Percentiles rank a stretch among this genome's conserved stretches.
Evolutionary conservation across 257 asterid species (phyloP).

Genomic region (Solanum virginianum): DNA sequence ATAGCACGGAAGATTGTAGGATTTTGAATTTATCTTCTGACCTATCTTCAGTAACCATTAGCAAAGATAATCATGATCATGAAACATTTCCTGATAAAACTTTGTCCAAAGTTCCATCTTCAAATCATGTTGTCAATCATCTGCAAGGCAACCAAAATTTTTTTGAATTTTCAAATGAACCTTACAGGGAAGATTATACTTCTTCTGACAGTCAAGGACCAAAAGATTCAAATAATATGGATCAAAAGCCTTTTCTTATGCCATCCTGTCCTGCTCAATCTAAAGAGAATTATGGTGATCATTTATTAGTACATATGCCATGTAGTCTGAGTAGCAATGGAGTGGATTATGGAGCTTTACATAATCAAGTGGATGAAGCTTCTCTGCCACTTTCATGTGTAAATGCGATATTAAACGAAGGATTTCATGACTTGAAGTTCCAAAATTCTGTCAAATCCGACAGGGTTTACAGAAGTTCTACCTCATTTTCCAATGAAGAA

Average conservation of each 20-base stretch:
- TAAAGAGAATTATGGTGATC: slow-evolving; percentile 36
- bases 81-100: background rate
- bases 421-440: slow-evolving; percentile 63
- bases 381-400: slow-evolving; percentile 49
- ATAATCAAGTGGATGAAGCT: slow-evolving; percentile 50
- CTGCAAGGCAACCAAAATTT: slow-evolving; percentile 8
- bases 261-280: slow-evolving; percentile 28
- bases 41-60: slow-evolving; percentile 1
- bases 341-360: slow-evolving; percentile 28
- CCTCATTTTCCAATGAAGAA: slow-evolving; percentile 90
- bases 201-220: slow-evolving; percentile 24
- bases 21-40: slow-evolving; percentile 5
- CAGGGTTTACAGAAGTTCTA: slow-evolving; percentile 67
- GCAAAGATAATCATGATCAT: background rate
- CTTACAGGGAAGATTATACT: slow-evolving; percentile 27
- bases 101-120: slow-evolving; percentile 1
- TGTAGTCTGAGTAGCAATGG: slow-evolving; percentile 34
- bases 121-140: background rate
- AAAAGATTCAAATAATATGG: slow-evolving; percentile 23
- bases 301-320: slow-evolving; percentile 23
- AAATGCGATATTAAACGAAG: slow-evolving; percentile 47
- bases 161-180: slow-evolving; percentile 22
- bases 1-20: slow-evolving; percentile 24
- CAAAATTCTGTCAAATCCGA: slow-evolving; percentile 74
- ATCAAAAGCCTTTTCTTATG: slow-evolving; percentile 19